Base-by-base conservation (phyloP, 768 basidiomycete genomes). In the Trametes cubensis region DNA sequence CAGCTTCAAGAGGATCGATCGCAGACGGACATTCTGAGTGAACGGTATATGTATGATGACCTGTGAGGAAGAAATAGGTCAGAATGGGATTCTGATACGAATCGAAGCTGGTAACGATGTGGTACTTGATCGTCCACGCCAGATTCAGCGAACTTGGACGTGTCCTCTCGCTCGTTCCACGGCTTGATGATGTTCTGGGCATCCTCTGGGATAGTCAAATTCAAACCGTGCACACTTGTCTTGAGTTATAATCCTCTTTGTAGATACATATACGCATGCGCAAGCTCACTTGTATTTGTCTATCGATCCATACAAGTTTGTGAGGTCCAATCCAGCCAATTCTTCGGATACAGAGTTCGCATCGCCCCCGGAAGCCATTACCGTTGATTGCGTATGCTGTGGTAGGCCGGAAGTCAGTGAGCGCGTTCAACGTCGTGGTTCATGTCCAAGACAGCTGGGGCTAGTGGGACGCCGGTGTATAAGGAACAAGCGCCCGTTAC, bases 51-150 rank as follows among this genome's bases (percentile, higher is more conserved):
- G 90, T 62, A 94, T 80, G 68, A 94, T 88, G 58, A 93, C 78
- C 92, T 94, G 66, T 48, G 46, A 49, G 39, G 39, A 18, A 55
- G 45, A n/a, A 11, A 38, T n/a, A 39, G 30, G 34, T 41, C 55
- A 69, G 59, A 21, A 26, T 46, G 18, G 10, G n/a, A 8, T 21
- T 10, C 25, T 17, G 20, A 38, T 38, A 14, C 44, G 15, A 18
- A 52, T 10, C 20, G 28, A 26, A 6, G 15, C 20, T 18, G 10
- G 54, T n/a, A 21, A 18, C 30, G 6, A 45, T 17, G 8, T 51
- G 78, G 51, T 62, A 90, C 92, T 83, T 94, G 90, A 70, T 94
- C 92, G 66, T 94, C 92, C 15, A 93, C 92, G 34, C 85, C 87
- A 0, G 92, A 93, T 20, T 94, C 88, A 15, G 85, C 86, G 62